These are phyloP conservation scores for Monilinia laxa DNA, from an alignment of 2,329 filamentous ascomycete genomes.

Conservation along the genomic window DNA sequence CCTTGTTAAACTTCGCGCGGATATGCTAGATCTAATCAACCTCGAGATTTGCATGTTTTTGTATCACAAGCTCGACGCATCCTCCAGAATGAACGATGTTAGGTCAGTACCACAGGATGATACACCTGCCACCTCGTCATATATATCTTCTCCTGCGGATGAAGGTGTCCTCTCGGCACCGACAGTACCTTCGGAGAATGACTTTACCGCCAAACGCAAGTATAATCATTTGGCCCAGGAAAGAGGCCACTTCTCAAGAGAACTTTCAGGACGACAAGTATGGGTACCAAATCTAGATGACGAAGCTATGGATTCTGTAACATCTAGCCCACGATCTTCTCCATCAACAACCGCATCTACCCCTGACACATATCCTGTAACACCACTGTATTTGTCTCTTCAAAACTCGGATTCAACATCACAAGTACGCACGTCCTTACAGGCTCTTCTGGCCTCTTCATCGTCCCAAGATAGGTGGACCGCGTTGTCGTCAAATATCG, in stretches of 20 bases:
- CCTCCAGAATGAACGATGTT: constrained; percentile 29
- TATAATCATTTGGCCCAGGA: constrained; percentile 27
- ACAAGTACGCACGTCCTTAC: constrained; percentile 36
- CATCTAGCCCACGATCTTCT: constrained; percentile 38
- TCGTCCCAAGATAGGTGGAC: constrained; percentile 37
- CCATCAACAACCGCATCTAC: constrained; percentile 37
- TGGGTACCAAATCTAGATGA: constrained; percentile 36
- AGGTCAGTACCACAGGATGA: constrained; percentile 30
- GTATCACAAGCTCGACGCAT: constrained; percentile 35
- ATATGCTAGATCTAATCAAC: constrained; percentile 62
- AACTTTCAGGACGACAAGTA: constrained; percentile 31
- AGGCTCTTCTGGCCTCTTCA: constrained; percentile 38
- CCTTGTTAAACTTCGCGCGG: constrained; percentile 57
- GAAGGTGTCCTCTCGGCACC: constrained; percentile 34
- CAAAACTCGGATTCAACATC: constrained; percentile 32
- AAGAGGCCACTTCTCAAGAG: constrained; percentile 31
- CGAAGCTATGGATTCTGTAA: constrained; percentile 28
- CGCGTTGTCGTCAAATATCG: constrained; percentile 33
- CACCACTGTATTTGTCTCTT: constrained; percentile 35
- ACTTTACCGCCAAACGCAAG: constrained; percentile 34
- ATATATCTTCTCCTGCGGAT: constrained; percentile 34
- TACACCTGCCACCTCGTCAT: constrained; percentile 32
- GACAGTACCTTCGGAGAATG: constrained; percentile 35
- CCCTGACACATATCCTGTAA: constrained; percentile 33
- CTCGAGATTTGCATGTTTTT: constrained; percentile 55